Conservation (phyloP, 306 rosid species). For the Cucurbita argyrosperma region DNA sequence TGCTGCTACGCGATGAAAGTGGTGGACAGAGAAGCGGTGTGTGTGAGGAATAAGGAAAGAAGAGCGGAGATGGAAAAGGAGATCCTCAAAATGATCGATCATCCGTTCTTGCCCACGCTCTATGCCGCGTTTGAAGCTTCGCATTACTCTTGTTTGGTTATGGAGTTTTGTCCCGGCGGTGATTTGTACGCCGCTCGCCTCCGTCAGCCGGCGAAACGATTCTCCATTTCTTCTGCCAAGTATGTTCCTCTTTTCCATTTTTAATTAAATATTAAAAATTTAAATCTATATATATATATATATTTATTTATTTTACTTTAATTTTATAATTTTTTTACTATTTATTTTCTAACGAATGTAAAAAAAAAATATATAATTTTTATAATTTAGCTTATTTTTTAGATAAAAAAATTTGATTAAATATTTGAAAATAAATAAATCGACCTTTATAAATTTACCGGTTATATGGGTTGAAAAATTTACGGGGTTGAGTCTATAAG, state of each 20-base stretch:
- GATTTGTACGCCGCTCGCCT: constrained; percentile 76
- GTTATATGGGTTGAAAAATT: too few species aligned
- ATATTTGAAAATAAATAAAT: too few species aligned
- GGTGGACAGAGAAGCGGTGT: constrained; percentile 83
- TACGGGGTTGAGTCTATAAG: too few species aligned
- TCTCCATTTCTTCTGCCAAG: constrained; percentile 56
- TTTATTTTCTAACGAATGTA: too few species aligned
- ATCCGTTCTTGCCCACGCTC: constrained; percentile 78
- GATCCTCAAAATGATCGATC: constrained; percentile 74
- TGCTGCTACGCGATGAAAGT: constrained; percentile 91
- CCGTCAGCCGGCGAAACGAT: constrained; percentile 61
- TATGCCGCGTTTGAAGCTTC: constrained; percentile 85
- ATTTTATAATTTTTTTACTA: too few species aligned
- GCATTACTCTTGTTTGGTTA: constrained; percentile 84
- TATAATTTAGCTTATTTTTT: too few species aligned
- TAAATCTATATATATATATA: too few species aligned
- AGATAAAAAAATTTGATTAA: too few species aligned
- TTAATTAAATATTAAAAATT: too few species aligned
- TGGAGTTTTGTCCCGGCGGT: constrained; percentile 99
- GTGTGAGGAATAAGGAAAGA: constrained; percentile 62
- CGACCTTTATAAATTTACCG: too few species aligned
- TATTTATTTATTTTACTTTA: too few species aligned
- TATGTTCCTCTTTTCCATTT: not conserved
- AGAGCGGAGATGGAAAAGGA: constrained; percentile 92
- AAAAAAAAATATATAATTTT: too few species aligned